Conservation (phyloP, 306 rosid species). For the Vachellia pachyceras region DNA sequence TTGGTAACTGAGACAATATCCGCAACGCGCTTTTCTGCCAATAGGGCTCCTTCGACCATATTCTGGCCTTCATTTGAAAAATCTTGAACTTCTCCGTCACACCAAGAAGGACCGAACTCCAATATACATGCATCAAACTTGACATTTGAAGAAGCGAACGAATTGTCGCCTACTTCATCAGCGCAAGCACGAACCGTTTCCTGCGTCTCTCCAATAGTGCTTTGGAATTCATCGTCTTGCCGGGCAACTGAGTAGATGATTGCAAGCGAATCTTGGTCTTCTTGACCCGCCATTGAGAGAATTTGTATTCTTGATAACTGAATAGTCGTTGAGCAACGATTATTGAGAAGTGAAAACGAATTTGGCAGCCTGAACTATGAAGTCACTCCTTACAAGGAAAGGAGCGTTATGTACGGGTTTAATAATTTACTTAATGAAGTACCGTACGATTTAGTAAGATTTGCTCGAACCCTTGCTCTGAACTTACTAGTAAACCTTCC, state of each 20-base stretch:
- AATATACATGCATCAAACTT: conserved; percentile 11
- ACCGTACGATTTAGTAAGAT: no score
- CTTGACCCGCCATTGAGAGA: conserved; percentile 7
- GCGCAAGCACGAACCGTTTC: conserved; percentile 2
- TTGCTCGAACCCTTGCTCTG: no score
- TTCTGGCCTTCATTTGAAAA: neutral
- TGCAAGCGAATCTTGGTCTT: conserved; percentile 2
- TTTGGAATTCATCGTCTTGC: conserved; percentile 5
- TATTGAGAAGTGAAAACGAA: neutral
- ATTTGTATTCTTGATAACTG: neutral
- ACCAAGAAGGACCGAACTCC: conserved; percentile 20
- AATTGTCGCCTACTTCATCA: conserved; percentile 1
- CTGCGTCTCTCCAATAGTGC: conserved; percentile 19
- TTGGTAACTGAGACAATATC: neutral
- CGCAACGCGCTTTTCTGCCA: conserved; percentile 22
- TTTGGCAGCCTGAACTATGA: neutral
- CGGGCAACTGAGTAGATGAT: neutral
- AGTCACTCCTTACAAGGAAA: no score
- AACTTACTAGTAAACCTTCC: no score
- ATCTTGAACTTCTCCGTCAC: conserved; percentile 9
- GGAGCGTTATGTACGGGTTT: no score
- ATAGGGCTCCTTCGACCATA: neutral
- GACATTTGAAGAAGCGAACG: conserved; percentile 9
- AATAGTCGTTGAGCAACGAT: neutral
- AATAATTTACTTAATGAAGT: no score